Evolutionary conservation across 2,329 filamentous ascomycete genomes (phyloP), one percentile per base, ranked within the genome.

Genomic region (Plectosphaerella sp.): DNA sequence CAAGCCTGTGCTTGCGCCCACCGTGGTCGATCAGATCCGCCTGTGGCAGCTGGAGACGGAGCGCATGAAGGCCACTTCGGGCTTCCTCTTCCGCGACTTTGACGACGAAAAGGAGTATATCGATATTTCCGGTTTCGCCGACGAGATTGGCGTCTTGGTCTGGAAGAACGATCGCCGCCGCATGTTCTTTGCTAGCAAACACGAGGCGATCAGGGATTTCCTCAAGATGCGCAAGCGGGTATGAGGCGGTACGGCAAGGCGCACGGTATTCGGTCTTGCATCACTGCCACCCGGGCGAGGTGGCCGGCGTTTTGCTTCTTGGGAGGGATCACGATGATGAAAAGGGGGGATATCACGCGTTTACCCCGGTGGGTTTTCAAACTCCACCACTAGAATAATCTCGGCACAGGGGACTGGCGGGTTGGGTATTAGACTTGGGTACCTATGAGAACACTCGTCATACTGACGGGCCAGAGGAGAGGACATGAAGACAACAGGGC

Each of bases 21-120:
- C 95, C 0, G 94, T 99, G 15, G 90, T 97, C 57, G 94, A 99
- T 70, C 94, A 99, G 75, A 97, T 99, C 62, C 82, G 92, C 2
- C 82, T 99, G 18, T 99, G 94, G 94, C 93, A 99, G 74, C 85
- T 97, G 49, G 94, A 99, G 70, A 91, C 93, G 58, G 94, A 99
- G 73, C 83, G 94, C 48, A 95, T 99, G 82, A 89, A 88, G 67
- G 84, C 89, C 2, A 91, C 85, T 5, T 75, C 80, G 1, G 94
- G 94, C 0, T 97, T 91, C 67, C 68, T 97, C 25, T 96, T 99
- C 75, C 87, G 88, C 63, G 93, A 97, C 57, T 96, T 97, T 64
- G 83, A 84, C 43, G 84, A 78, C 33, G 73, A 78, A 49, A 79
- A 79, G 52, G 88, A 92, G 65, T 94, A 90, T 64, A 75, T 81